Conservation (phyloP, 2,329 filamentous ascomycete genomes). For the Epichloe elymi region DNA sequence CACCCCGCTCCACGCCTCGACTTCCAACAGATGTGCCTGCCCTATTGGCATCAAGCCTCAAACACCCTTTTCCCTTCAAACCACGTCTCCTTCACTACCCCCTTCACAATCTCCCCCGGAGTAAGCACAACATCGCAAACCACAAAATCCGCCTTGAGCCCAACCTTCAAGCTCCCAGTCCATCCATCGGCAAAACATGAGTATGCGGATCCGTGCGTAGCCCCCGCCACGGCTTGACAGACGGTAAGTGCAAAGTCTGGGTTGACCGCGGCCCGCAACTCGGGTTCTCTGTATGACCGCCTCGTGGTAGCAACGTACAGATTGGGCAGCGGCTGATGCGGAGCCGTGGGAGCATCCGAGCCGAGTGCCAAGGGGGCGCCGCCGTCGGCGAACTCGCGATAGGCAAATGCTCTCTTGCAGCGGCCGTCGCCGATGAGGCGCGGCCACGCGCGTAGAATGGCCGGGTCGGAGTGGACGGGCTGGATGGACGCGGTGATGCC, state of each 20-base stretch:
- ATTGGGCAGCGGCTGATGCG: constrained; percentile 39
- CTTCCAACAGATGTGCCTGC: no score
- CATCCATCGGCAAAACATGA: constrained; percentile 43
- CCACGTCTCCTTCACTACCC: constrained; percentile 37
- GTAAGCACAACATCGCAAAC: constrained; percentile 36
- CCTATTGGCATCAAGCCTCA: not conserved
- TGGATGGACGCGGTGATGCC: constrained; percentile 49
- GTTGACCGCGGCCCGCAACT: constrained; percentile 31
- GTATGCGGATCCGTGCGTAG: constrained; percentile 41
- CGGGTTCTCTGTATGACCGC: constrained; percentile 37
- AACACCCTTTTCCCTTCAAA: constrained; percentile 32
- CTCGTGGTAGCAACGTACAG: constrained; percentile 47
- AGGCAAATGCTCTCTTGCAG: constrained; percentile 48
- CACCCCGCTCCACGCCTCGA: not conserved
- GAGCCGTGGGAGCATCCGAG: constrained; percentile 46
- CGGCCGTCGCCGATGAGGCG: constrained; percentile 39
- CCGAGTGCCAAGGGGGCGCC: constrained; percentile 44
- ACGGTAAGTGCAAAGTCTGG: constrained; percentile 38
- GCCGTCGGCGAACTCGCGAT: constrained; percentile 43
- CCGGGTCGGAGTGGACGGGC: constrained; percentile 46
- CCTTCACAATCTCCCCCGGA: constrained; percentile 31
- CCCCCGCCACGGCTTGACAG: constrained; percentile 39
- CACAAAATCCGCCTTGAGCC: constrained; percentile 45
- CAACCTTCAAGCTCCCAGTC: constrained; percentile 37
- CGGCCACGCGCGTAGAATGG: constrained; percentile 48